Percentiles rank a stretch among this genome's conserved stretches.
phyloP scores from a whole-genome alignment of 192 early-diverging fungal genomes.

The Backusella luteola region DNA sequence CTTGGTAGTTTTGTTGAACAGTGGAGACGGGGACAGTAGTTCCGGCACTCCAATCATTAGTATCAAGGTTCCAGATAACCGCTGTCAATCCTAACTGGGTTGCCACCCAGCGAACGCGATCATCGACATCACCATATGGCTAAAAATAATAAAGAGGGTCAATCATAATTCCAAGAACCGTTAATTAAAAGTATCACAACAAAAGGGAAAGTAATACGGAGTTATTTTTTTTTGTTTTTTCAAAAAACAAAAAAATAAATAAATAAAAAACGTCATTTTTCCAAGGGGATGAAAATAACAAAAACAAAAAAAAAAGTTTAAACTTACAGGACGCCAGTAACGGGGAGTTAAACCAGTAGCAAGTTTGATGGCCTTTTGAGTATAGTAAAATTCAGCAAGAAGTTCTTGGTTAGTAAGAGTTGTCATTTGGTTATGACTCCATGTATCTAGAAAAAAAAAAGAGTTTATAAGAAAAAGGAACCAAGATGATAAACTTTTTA shows the following conservation, averaged over 20 bases:
- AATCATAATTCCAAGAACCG: neutral
- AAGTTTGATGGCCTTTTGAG: slow-evolving; percentile 41
- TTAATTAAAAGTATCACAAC: neutral
- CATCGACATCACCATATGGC: slow-evolving; percentile 57
- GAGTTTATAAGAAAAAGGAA: too few species aligned
- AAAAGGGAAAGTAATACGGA: neutral
- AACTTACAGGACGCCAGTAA: slow-evolving; percentile 31
- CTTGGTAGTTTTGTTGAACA: slow-evolving; percentile 24
- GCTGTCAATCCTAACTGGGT: slow-evolving; percentile 39
- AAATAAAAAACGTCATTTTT: neutral
- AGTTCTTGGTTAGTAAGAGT: slow-evolving; percentile 42
- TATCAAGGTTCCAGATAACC: slow-evolving; percentile 35
- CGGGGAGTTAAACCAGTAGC: slow-evolving; percentile 34
- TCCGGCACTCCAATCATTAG: slow-evolving; percentile 29
- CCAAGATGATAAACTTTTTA: too few species aligned
- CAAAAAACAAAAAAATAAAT: neutral
- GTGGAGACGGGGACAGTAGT: neutral
- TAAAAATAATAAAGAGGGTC: neutral
- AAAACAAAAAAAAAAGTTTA: neutral
- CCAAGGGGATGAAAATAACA: neutral
- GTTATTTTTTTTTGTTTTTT: neutral
- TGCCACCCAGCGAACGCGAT: slow-evolving; percentile 50
- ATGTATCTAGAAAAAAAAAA: slow-evolving; percentile 38
- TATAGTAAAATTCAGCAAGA: slow-evolving; percentile 53
- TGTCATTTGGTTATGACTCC: slow-evolving; percentile 50